Evolutionary conservation across 106 monocot species (phyloP).

Genomic region (Agapanthus africanus): DNA sequence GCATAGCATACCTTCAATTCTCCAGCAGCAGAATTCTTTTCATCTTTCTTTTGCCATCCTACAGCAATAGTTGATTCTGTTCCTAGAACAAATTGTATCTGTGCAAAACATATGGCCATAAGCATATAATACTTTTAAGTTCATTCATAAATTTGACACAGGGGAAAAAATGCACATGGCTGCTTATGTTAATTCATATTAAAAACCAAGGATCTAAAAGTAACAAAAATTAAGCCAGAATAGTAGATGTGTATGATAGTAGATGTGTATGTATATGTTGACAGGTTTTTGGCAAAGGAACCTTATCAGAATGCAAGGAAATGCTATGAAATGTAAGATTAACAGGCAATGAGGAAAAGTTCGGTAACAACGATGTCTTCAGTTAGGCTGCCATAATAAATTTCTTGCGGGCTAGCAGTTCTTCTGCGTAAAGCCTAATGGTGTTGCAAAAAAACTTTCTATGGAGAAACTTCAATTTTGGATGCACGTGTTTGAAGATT

Average conservation of each 20-base stretch:
- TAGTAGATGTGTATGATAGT: not conserved
- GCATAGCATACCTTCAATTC: constrained; percentile 74
- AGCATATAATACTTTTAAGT: not conserved
- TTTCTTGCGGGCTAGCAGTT: not conserved
- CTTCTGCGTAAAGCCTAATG: not conserved
- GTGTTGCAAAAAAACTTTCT: not conserved
- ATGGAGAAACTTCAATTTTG: not conserved
- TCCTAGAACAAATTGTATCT: constrained; percentile 95
- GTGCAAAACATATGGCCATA: constrained; percentile 15
- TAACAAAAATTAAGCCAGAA: not conserved
- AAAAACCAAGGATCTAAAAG: not conserved
- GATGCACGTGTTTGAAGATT: not conserved
- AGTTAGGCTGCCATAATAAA: not conserved
- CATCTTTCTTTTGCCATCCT: constrained; percentile 98
- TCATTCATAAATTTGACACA: not conserved
- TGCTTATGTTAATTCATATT: not conserved
- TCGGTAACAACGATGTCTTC: not conserved
- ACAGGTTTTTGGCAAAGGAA: not conserved
- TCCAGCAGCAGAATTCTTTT: constrained; percentile 79
- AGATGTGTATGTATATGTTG: not conserved
- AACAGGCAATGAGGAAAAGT: not conserved
- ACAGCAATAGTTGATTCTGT: constrained; percentile 72
- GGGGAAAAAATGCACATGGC: not conserved
- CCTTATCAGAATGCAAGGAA: not conserved
- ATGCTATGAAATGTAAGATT: not conserved